Evolutionary conservation across 306 rosid species (phyloP), one percentile per base, ranked within the genome.

Genomic region (Geum urbanum): DNA sequence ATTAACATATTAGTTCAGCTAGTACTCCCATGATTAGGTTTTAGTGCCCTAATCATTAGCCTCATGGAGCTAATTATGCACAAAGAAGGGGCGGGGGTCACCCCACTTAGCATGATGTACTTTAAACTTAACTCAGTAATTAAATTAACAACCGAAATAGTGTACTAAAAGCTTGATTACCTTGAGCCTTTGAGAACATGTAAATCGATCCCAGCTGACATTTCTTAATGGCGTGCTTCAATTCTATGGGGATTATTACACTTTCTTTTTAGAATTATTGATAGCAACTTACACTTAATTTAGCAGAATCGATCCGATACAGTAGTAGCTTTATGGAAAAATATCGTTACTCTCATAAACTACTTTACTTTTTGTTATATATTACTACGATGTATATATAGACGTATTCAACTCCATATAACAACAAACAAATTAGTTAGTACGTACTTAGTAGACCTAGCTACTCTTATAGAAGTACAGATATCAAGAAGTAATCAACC

Each of bases 1-100:
- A 24, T 24, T 24, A 48, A 82, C 67, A 54, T 62, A 76, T 64
- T 82, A 65, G 73, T 70, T 78, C 47, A 24, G 27, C 27, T 24
- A 72, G 80, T 57, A 69, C 65, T 67, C 8, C 14, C 71, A 60
- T 74, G 57, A 82, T 80, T 55, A 35, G 70, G 72, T 72, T 55
- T 66, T 53, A 78, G 59, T 45, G 59, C 74, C 75, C 74, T 78
- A 71, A 74, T 78, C 78, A 74, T 66, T 74, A 44, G 71, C 61
- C 75, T 49, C 77, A 66, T 39, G 27, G 14, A 72, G 49, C 67
- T 35, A 61, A 71, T 70, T 76, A 37, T 32, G 14, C 51, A 20
- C 40, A 20, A 24, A 24, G 27, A 24, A 24, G 27, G 27, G 27
- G 12, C 14, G 22, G 14, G 52, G 64, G 45, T 59, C 64, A 59